phyloP scores from a whole-genome alignment of 305 asterid species.

The Solanum hybrid region DNA sequence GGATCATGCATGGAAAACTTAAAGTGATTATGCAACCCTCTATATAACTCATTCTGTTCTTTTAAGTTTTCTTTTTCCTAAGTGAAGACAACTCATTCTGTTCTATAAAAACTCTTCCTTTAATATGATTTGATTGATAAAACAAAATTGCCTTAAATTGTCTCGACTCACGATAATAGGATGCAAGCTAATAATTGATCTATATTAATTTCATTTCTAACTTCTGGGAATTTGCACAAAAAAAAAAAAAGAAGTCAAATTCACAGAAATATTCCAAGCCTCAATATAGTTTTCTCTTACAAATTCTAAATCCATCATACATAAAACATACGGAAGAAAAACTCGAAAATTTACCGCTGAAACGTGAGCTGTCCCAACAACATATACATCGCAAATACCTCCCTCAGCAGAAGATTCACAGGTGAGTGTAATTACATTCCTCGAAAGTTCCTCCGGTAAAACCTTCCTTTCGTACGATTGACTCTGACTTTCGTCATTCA shows the following conservation, averaged over 20 bases:
- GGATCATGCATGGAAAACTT: slow-evolving; percentile 2
- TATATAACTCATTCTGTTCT: not conserved
- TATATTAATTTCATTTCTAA: not conserved
- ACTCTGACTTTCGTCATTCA: not conserved
- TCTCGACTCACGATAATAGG: not conserved
- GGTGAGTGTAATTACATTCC: slow-evolving; percentile 44
- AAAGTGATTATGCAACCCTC: not conserved
- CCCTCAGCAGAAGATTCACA: slow-evolving; percentile 68
- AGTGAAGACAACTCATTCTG: not conserved
- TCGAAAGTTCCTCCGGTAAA: slow-evolving; percentile 62
- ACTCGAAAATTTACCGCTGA: slow-evolving; percentile 30
- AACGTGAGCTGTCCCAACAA: slow-evolving; percentile 79
- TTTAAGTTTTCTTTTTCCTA: not conserved
- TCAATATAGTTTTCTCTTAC: not conserved
- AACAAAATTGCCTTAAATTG: not conserved
- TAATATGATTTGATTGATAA: not conserved
- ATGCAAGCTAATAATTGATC: not conserved
- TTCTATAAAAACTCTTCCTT: not conserved
- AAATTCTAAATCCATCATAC: not conserved
- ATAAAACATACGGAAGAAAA: not conserved
- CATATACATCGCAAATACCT: slow-evolving; percentile 70
- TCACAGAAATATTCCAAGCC: not conserved
- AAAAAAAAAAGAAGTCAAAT: not conserved
- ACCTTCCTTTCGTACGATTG: slow-evolving; percentile 36
- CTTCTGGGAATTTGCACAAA: not conserved